Base-by-base conservation (phyloP, 179 eudicot species). In the Kewa caespitosa region DNA sequence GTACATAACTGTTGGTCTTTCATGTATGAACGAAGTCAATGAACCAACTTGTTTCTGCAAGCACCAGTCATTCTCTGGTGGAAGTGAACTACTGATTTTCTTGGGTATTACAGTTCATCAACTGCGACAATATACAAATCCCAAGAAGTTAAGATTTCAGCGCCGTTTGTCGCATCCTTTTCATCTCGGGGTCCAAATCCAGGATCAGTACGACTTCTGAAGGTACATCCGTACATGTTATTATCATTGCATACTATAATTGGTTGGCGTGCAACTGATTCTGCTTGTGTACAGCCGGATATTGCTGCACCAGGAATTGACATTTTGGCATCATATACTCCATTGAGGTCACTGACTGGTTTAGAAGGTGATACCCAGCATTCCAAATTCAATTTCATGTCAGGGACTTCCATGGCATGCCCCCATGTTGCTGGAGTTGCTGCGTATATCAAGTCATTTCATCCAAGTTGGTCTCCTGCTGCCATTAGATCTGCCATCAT, bases 361-460 rank as follows among this genome's bases (percentile, higher is more conserved):
- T 46, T 83, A 59, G 78, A 89, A 82, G 98, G 96, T 6, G 98
- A 93, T 73, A 90, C 84, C 12, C 88, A 81, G 63, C 80, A 79
- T 72, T 90, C 98, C 8, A 86, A 93, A 62, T 93, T 93, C 79
- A 86, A 84, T 46, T 36, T 93, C 74, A 89, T 91, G 93, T 91
- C 98, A 13, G 98, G 98, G 28, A 93, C 98, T 57, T 93, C 98
- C 63, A 93, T 93, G 98, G 87, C 98, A 4, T 91, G 98, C 76
- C 98, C 98, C 0, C 98, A 91, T 61, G 98, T 85, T 37, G 85
- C 86, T 23, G 98, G 98, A 2, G 90, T 82, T 28, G 97, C 91
- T 23, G 97, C 98, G 66, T 93, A 91, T 60, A 92, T 93, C 61
- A 93, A 91, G 80, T 93, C 98, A 15, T 93, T 93, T 72, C 93